phyloP scores from a whole-genome alignment of 75 land plant genomes.

The Cryptomeria japonica region DNA sequence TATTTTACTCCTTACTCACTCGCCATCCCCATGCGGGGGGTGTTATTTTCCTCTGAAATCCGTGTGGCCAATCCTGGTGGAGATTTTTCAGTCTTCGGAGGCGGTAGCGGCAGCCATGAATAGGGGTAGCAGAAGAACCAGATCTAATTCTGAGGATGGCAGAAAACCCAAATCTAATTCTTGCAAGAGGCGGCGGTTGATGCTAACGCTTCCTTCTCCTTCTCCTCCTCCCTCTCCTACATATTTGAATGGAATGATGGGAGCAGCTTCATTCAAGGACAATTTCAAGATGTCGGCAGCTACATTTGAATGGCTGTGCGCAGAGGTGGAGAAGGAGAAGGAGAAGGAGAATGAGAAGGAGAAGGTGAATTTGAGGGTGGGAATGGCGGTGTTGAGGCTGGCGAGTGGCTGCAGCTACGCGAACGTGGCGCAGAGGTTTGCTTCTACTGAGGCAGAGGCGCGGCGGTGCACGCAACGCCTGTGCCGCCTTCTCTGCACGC shows the following conservation, averaged over 20 bases:
- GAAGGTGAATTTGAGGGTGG: constrained; percentile 29
- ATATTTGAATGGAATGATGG: neutral
- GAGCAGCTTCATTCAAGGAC: constrained; percentile 28
- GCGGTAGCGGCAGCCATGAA: constrained; percentile 1
- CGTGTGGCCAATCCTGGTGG: constrained; percentile 7
- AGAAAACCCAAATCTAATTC: neutral
- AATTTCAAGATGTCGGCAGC: constrained; percentile 54
- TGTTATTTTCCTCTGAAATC: neutral
- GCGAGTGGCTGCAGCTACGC: constrained; percentile 49
- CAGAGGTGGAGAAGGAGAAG: constrained; percentile 40
- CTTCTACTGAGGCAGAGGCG: constrained; percentile 40
- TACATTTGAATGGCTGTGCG: constrained; percentile 69
- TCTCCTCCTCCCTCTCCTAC: too few relatives aligned
- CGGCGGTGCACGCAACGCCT: constrained; percentile 50
- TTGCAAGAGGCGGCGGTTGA: constrained; percentile 1
- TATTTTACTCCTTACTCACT: constrained; percentile 10
- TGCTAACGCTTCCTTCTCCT: neutral
- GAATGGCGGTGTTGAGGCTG: constrained; percentile 53
- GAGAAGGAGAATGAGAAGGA: too few relatives aligned
- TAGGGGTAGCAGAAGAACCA: neutral
- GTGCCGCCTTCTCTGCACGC: constrained; percentile 62
- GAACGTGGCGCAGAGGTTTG: constrained; percentile 39
- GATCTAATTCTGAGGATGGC: neutral
- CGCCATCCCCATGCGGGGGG: neutral
- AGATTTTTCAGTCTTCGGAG: constrained; percentile 3